A percentile compares a stretch with the other conserved stretches of the same genome.
Conservation (phyloP, 2,329 filamentous ascomycete genomes). For the Stemphylium lycopersici region DNA sequence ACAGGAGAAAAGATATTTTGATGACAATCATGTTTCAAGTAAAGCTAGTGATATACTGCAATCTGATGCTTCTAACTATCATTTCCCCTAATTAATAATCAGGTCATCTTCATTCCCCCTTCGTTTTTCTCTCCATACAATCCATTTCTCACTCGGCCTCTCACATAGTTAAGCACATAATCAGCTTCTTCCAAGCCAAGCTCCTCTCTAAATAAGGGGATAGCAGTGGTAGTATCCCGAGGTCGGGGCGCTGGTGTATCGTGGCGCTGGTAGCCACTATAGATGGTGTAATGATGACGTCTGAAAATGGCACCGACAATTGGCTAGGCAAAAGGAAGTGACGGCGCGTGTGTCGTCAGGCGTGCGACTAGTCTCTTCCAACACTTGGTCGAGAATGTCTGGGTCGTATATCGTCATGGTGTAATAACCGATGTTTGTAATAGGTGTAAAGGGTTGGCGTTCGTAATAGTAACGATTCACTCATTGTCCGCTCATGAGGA, state of each 20-base stretch:
- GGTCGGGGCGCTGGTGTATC: not conserved
- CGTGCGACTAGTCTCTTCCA: constrained; percentile 33
- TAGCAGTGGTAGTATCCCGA: not conserved
- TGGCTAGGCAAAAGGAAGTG: not conserved
- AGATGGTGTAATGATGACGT: constrained; percentile 10
- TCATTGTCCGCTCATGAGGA: constrained; percentile 4
- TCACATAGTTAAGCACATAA: not conserved
- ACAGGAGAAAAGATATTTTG: too few species aligned
- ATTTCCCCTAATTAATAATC: too few species aligned
- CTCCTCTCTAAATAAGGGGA: not conserved
- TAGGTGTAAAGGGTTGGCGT: not conserved
- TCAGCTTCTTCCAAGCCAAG: not conserved
- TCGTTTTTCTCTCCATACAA: too few species aligned
- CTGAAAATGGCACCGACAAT: not conserved
- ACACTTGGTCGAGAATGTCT: constrained; percentile 35
- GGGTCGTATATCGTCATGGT: constrained; percentile 10
- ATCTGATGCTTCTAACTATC: too few species aligned
- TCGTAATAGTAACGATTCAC: not conserved
- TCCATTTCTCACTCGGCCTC: not conserved
- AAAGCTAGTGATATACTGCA: too few species aligned
- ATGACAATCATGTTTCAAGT: too few species aligned
- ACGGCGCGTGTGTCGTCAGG: constrained; percentile 1
- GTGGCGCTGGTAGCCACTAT: not conserved
- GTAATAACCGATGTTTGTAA: constrained; percentile 1
- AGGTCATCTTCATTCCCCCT: too few species aligned